Evolutionary conservation across 1,284 basidiomycete genomes (phyloP).

Genomic region (Peniophora sp.): DNA sequence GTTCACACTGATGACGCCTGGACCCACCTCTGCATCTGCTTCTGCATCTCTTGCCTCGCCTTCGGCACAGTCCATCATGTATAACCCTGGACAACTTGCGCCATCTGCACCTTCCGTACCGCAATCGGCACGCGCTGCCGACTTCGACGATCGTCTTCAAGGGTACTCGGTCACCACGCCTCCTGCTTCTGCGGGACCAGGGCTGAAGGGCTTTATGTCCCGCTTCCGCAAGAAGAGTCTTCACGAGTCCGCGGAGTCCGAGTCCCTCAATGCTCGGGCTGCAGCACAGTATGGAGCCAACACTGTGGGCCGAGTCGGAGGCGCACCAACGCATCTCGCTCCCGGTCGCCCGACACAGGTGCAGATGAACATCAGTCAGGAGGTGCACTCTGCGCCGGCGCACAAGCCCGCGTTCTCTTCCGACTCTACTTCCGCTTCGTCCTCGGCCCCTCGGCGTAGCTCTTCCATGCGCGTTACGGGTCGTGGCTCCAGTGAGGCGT

Average conservation of each 20-base stretch:
- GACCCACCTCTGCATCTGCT: constrained; percentile 16
- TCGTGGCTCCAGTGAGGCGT: no score
- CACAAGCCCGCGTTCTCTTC: constrained; percentile 13
- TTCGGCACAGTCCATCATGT: constrained; percentile 13
- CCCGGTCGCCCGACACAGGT: no score
- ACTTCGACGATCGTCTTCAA: constrained; percentile 38
- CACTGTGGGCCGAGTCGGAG: no score
- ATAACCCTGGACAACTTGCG: constrained; percentile 13
- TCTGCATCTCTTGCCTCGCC: no score
- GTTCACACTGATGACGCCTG: constrained; percentile 31
- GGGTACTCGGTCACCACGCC: constrained; percentile 41
- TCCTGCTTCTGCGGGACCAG: constrained; percentile 62
- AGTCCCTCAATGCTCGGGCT: no score
- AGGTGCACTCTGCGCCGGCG: not conserved
- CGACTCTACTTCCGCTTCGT: constrained; percentile 6
- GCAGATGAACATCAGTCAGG: not conserved
- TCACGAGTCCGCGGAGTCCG: constrained; percentile 20
- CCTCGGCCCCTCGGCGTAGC: constrained; percentile 11
- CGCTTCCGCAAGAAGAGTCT: constrained; percentile 62
- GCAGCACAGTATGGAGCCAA: no score
- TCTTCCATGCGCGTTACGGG: no score
- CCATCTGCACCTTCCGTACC: constrained; percentile 20
- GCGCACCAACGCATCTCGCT: no score
- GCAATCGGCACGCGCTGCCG: constrained; percentile 34
- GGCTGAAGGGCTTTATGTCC: constrained; percentile 72